Evolutionary conservation across 805 yeast species (phyloP).

Genomic region (Ogataea angusta): DNA sequence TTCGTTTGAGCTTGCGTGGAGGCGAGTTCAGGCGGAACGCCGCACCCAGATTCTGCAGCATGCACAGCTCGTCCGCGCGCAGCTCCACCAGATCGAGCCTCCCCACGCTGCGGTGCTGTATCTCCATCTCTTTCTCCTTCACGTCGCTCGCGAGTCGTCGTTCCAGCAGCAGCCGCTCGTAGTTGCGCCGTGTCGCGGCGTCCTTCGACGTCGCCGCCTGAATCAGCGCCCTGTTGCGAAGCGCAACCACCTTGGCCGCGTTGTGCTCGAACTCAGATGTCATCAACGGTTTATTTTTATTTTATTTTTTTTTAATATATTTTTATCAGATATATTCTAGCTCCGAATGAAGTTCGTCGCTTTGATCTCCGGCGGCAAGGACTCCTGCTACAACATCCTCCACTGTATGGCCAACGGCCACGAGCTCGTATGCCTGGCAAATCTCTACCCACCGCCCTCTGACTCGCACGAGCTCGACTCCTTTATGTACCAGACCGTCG

Average conservation of each 20-base stretch:
- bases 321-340: not conserved
- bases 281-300: constrained; percentile 1
- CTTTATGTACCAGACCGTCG: constrained; percentile 97
- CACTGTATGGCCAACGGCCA: constrained; percentile 88
- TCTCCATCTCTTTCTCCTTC: constrained; percentile 12
- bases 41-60: constrained; percentile 8
- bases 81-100: constrained; percentile 13
- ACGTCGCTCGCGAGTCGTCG: constrained; percentile 18
- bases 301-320: not conserved
- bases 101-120: constrained; percentile 9
- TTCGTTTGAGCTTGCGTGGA: constrained; percentile 2
- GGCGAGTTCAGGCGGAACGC: constrained; percentile 12
- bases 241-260: constrained; percentile 15
- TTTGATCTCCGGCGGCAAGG: constrained; percentile 92
- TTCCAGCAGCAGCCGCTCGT: constrained; percentile 23
- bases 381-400: constrained; percentile 83
- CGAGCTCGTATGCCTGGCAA: constrained; percentile 80
- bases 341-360: constrained; percentile 85
- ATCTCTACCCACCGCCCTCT: constrained; percentile 58
- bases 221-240: constrained; percentile 21
- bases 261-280: constrained; percentile 15
- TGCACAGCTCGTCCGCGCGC: constrained; percentile 13
- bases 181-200: constrained; percentile 13
- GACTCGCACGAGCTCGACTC: constrained; percentile 76
- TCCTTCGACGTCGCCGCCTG: constrained; percentile 25